Evolutionary conservation across 78 protist genomes (phyloP), one percentile per base, ranked within the genome.

Genomic region (Tieghemostelium lacteum): DNA sequence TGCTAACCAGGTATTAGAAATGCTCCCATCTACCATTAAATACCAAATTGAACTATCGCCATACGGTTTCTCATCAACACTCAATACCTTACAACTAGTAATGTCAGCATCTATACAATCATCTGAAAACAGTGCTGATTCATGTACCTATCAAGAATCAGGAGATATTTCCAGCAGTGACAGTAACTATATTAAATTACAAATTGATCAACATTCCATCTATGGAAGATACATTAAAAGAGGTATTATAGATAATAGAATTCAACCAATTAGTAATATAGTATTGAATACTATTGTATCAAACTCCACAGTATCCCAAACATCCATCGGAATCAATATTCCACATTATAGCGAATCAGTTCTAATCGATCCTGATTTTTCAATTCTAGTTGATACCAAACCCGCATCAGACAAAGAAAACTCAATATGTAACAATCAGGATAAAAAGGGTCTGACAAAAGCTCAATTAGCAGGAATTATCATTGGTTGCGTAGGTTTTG

Each of bases 1-100:
- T 64, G 71, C 73, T 0, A 26, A 52, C 24, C 87, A 76, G 34
- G n/a, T 6, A 2, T 12, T 63, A 5, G 3, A 42, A 33, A 76
- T 76, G 61, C 40, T 16, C 20, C 87, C 87, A 76, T 61, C 42
- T 19, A 50, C 88, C 24, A 50, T 66, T n/a, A 78, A 78, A 67
- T 78, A 78, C 28, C 34, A 66, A 10, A 65, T 78, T 36, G 20
- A 52, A 8, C 12, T 78, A 5, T 10, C 76, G 7, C 58, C 39
- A 6, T 78, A 78, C 8, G 4, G 19, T 20, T 78, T 78, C 40
- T 26, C 50, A 17, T 28, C 22, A 33, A 33, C 31, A 5, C 14
- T 26, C 16, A 65, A 60, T 28, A 54, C 22, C 29, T 40, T 78
- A 0, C 88, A 78, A 67, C 26, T 78, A 3, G 28, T 78, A 5